Evolutionary conservation across 1,284 basidiomycete genomes (phyloP).

Genomic region (Leccinum pachyderme): DNA sequence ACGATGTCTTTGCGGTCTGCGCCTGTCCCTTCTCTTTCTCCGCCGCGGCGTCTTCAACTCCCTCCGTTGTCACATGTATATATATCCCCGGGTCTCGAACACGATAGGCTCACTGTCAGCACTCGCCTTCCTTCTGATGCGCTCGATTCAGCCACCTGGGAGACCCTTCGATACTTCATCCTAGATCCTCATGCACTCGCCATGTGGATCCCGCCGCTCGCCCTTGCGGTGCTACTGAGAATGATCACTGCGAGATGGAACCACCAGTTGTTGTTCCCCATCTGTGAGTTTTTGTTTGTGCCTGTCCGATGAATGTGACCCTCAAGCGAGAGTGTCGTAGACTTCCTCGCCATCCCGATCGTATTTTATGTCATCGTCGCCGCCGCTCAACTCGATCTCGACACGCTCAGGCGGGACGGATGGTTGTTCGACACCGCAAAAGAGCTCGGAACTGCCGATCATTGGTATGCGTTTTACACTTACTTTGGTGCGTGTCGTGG

Average conservation of each 20-base stretch:
- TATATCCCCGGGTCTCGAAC: slow-evolving; percentile 1
- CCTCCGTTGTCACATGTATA: background rate
- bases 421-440: slow-evolving; percentile 86
- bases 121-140: slow-evolving; percentile 82
- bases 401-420: slow-evolving; percentile 59
- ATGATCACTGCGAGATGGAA: slow-evolving; percentile 79
- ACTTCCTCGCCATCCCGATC: slow-evolving; percentile 83
- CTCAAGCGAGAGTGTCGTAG: slow-evolving; percentile 35
- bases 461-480: slow-evolving; percentile 83
- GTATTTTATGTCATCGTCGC: slow-evolving; percentile 83
- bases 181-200: slow-evolving; percentile 58
- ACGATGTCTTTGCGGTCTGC: background rate
- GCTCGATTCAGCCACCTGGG: slow-evolving; percentile 63
- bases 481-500: slow-evolving; percentile 57
- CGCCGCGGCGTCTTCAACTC: background rate
- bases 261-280: slow-evolving; percentile 91
- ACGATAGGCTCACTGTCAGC: slow-evolving; percentile 72
- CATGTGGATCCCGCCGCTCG: slow-evolving; percentile 77
- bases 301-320: no score
- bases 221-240: slow-evolving; percentile 76
- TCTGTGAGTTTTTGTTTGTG: slow-evolving; percentile 54
- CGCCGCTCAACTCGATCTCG: slow-evolving; percentile 63
- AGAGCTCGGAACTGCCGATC: slow-evolving; percentile 46
- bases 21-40: background rate
- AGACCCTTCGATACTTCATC: slow-evolving; percentile 64